phyloP scores from a whole-genome alignment of 73 alveolate genomes.

The Durusdinium trenchii region DNA sequence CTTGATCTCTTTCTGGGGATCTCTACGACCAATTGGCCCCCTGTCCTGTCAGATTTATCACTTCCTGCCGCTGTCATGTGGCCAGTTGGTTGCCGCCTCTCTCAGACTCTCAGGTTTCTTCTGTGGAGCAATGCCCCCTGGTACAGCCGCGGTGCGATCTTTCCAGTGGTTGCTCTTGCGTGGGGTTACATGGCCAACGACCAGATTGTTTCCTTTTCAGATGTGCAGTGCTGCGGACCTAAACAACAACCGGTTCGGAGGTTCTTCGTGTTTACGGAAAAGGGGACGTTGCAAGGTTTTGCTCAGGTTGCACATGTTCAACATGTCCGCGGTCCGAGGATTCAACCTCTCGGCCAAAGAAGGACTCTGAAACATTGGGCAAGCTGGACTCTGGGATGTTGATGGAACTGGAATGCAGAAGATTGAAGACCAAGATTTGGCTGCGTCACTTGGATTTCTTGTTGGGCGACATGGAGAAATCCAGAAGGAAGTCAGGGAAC shows the following conservation, averaged over 20 bases:
- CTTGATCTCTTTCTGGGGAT: too few relatives aligned
- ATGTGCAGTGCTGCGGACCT: too few relatives aligned
- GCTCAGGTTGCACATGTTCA: too few relatives aligned
- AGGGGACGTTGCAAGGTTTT: too few relatives aligned
- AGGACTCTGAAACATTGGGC: constrained; percentile 93
- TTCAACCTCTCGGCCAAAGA: constrained; percentile 71
- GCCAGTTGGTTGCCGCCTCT: too few relatives aligned
- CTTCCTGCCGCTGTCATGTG: too few relatives aligned
- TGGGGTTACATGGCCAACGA: constrained; percentile 15
- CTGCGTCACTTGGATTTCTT: constrained; percentile 36
- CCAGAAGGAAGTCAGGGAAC: too few relatives aligned
- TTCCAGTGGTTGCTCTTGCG: constrained; percentile 68
- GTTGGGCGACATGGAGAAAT: too few relatives aligned
- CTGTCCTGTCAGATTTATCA: too few relatives aligned
- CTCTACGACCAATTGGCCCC: neutral
- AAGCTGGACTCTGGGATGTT: constrained; percentile 94
- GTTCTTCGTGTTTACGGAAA: too few relatives aligned
- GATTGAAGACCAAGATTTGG: constrained; percentile 54
- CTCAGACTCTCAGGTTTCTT: constrained; percentile 13
- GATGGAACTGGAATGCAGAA: constrained; percentile 93
- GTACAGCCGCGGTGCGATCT: constrained; percentile 87
- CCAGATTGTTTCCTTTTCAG: too few relatives aligned
- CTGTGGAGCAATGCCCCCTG: constrained; percentile 73
- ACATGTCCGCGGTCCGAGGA: neutral
- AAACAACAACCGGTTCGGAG: too few relatives aligned